Conservation (phyloP, 2,329 filamentous ascomycete genomes). For the Fulvia fulva region DNA sequence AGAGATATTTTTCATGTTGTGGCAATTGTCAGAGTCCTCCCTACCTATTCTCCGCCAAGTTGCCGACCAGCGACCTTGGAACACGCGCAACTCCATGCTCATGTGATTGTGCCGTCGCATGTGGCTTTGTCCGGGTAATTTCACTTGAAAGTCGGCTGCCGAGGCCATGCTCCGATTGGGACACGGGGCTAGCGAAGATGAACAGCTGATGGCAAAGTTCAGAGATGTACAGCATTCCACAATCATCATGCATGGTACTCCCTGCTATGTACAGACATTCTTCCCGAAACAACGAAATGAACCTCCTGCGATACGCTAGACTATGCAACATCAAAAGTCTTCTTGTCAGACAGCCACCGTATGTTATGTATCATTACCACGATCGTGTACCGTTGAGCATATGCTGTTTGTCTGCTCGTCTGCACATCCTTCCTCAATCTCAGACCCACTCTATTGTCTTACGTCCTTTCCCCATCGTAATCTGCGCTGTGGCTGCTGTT, state of each 20-base stretch:
- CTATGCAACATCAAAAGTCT: background rate
- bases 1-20: background rate
- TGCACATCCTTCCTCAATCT: background rate
- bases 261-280: background rate
- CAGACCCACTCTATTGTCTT: constrained; percentile 15
- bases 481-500: constrained; percentile 22
- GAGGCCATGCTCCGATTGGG: background rate
- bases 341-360: background rate
- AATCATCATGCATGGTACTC: background rate
- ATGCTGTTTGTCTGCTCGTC: background rate
- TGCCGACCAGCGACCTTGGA: background rate
- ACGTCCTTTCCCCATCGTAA: constrained; percentile 31
- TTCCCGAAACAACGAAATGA: background rate
- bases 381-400: background rate
- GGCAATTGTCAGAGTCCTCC: too few relatives aligned
- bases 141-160: background rate
- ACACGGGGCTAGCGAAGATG: background rate
- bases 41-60: too few relatives aligned
- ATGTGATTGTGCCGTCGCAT: background rate
- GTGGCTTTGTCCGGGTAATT: background rate
- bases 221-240: background rate
- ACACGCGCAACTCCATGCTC: background rate
- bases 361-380: background rate
- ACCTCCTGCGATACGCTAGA: background rate
- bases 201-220: background rate